These are phyloP conservation scores for Trametes villosa DNA, from an alignment of 768 basidiomycete species.

Conservation along the genomic window DNA sequence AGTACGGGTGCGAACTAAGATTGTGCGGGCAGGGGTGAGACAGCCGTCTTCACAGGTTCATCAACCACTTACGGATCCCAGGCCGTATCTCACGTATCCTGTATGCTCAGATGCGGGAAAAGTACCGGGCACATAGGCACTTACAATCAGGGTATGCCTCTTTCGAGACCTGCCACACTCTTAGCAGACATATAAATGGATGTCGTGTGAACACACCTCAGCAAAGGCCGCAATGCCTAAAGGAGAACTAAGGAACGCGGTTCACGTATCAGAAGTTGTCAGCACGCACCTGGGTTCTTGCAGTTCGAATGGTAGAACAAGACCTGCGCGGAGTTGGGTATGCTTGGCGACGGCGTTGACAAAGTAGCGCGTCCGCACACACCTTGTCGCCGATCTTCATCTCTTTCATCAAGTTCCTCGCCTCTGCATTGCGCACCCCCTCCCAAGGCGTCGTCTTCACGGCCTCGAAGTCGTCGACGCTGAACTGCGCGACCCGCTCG, in stretches of 20 bases:
- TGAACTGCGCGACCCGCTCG: slow-evolving; percentile 56
- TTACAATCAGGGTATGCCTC: slow-evolving; percentile 91
- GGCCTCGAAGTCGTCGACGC: slow-evolving; percentile 82
- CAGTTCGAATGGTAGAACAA: slow-evolving; percentile 90
- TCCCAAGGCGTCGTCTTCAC: slow-evolving; percentile 79
- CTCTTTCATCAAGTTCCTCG: slow-evolving; percentile 81
- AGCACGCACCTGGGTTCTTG: slow-evolving; percentile 69
- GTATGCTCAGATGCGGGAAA: slow-evolving; percentile 12
- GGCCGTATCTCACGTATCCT: slow-evolving; percentile 67
- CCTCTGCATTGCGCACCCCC: slow-evolving; percentile 85
- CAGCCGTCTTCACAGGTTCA: slow-evolving; percentile 1
- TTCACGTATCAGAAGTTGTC: background rate
- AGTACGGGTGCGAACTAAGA: slow-evolving; percentile 74
- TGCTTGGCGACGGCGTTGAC: slow-evolving; percentile 8
- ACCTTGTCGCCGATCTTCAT: slow-evolving; percentile 81
- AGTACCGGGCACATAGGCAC: slow-evolving; percentile 32
- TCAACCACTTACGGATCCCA: slow-evolving; percentile 76
- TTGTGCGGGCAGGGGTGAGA: slow-evolving; percentile 15
- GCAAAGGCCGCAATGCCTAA: slow-evolving; percentile 82
- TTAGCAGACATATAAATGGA: background rate
- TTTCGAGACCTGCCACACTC: slow-evolving; percentile 59
- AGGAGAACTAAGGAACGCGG: background rate
- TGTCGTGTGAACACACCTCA: slow-evolving; percentile 50
- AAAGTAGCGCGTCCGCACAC: slow-evolving; percentile 13
- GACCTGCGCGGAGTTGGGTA: slow-evolving; percentile 49